These are phyloP conservation scores for Coemansia asiatica DNA, from an alignment of 192 early-diverging fungal genomes.

Conservation along the genomic window DNA sequence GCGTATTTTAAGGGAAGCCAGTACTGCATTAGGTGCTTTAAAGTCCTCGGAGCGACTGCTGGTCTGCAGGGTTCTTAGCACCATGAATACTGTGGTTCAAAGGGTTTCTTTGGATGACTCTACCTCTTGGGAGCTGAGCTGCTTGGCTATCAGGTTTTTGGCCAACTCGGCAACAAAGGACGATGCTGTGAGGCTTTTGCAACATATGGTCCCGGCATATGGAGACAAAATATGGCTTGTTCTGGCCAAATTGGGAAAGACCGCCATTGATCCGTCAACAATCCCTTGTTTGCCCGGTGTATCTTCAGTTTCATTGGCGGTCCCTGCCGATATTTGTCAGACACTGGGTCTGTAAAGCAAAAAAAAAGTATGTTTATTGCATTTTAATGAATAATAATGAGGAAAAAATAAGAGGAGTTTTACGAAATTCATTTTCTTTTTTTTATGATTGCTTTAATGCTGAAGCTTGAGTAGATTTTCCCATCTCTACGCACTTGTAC, in stretches of 20 bases:
- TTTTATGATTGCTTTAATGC: neutral
- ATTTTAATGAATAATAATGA: neutral
- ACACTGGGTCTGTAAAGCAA: slow-evolving; percentile 12
- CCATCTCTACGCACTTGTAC: slow-evolving; percentile 9
- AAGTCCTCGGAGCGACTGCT: slow-evolving; percentile 14
- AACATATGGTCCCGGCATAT: slow-evolving; percentile 34
- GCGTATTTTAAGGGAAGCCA: slow-evolving; percentile 5
- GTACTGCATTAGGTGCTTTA: neutral
- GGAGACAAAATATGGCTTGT: slow-evolving; percentile 49
- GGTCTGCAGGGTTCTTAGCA: slow-evolving; percentile 15
- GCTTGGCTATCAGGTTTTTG: slow-evolving; percentile 17
- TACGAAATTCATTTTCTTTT: neutral
- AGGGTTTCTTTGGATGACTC: slow-evolving; percentile 36
- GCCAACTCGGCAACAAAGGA: slow-evolving; percentile 5
- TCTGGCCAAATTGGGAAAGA: slow-evolving; percentile 23
- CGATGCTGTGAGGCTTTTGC: slow-evolving; percentile 18
- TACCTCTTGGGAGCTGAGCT: slow-evolving; percentile 26
- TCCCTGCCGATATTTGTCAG: slow-evolving; percentile 24
- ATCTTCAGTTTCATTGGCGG: neutral
- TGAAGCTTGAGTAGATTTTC: slow-evolving; percentile 3
- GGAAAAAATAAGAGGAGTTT: neutral
- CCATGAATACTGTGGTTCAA: slow-evolving; percentile 33
- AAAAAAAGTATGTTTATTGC: neutral
- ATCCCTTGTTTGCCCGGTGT: slow-evolving; percentile 2
- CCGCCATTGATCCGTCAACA: neutral